phyloP scores from a whole-genome alignment of 306 rosid genomes.

The Cucumis sativus region DNA sequence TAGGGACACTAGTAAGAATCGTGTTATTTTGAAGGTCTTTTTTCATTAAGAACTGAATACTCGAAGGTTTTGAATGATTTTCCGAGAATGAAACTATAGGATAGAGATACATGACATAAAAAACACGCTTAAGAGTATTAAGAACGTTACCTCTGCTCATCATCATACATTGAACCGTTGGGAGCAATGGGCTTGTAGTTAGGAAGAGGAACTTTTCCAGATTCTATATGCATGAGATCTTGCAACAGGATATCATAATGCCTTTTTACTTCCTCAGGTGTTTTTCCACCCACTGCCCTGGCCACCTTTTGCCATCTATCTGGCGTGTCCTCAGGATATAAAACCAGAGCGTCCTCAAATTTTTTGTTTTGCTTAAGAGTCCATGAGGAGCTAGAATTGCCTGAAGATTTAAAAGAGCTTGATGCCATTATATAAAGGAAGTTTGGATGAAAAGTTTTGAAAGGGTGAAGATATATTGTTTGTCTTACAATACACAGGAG shows the following conservation, averaged over 20 bases:
- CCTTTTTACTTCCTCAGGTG: conserved; percentile 53
- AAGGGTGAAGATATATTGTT: not conserved
- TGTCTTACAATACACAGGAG: not conserved
- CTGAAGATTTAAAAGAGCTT: conserved; percentile 14
- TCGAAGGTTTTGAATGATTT: not conserved
- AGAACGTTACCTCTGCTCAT: conserved; percentile 40
- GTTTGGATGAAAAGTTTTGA: not conserved
- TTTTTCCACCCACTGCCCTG: conserved; percentile 73
- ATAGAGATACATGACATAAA: not conserved
- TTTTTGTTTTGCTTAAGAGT: conserved; percentile 65
- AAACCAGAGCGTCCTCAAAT: conserved; percentile 85
- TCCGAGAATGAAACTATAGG: not conserved
- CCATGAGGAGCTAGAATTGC: conserved; percentile 34
- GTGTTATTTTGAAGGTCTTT: not conserved
- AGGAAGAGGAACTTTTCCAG: conserved; percentile 61
- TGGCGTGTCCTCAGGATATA: conserved; percentile 63
- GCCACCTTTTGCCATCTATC: conserved; percentile 87
- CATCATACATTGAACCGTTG: conserved; percentile 21
- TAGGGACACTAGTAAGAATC: not conserved
- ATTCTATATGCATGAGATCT: conserved; percentile 64
- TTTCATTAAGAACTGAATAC: not conserved
- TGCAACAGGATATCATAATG: conserved; percentile 72
- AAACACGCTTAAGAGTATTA: not conserved
- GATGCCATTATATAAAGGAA: conserved; percentile 22
- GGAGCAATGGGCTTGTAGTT: conserved; percentile 30